Base-by-base conservation (phyloP, 176 grass and related monocot species). In the Dendrocalamus sinicus region DNA sequence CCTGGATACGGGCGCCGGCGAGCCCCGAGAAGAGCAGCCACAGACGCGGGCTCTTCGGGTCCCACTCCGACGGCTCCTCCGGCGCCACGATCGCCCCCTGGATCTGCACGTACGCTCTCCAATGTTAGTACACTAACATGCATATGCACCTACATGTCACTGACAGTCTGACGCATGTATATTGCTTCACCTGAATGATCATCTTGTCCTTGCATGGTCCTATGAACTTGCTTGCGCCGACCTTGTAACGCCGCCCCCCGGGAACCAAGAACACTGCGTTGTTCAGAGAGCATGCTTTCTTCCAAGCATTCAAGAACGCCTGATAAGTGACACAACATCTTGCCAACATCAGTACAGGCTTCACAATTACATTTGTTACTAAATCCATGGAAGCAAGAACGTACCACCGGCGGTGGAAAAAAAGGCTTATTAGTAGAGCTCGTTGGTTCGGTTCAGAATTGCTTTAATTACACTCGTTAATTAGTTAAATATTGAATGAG, bases 61-160 rank as follows among this genome's bases (percentile, higher is more conserved):
- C 84, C 96, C 96, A 98, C 61, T 89, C 70, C 12, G 71, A 75
- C 8, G 93, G 96, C 43, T 98, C 96, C 7, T 86, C 86, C 20
- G 96, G 93, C 64, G 96, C 96, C 70, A 98, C 77, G 83, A 98
- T 91, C 15, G 89, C 95, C 13, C 96, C 96, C 44, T 87, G 90
- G 81, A 98, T 86, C 91, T 97, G 72, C 77, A 58, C 8, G 15
- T 0, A 60, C 11, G 9, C 43, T 24, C 22, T 24, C 12, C 59
- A 5, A 12, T 5, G 10, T 73, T 12, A 45, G 9, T 13, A 13
- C 68, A 12, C 59, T 5, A 26, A 0, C n/a, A 62, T 12, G 58
- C 22, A 62, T 12, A 0, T 19, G 17, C 17, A 57, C 19, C 2
- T 0, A 57, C 54, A 9, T 54, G 10, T 19, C 51, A 17, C 15